phyloP scores from a whole-genome alignment of 23 red algal species.

The Agarophyton chilense region DNA sequence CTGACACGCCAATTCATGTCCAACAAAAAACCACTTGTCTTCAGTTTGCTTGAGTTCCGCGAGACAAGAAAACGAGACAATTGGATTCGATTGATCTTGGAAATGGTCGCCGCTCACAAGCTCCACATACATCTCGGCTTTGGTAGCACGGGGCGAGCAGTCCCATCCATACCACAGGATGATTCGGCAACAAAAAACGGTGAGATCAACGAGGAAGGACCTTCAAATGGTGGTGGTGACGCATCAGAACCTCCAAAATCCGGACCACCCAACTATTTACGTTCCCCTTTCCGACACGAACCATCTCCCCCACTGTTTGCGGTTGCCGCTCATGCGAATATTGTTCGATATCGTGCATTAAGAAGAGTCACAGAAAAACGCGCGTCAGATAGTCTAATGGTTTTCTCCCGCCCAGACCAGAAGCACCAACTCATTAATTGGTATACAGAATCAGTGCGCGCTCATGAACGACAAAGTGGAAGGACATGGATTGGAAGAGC shows the following conservation, averaged over 20 bases:
- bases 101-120: conserved; percentile 76
- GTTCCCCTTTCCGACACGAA: conserved; percentile 71
- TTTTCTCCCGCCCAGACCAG: conserved; percentile 57
- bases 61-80: conserved; percentile 65
- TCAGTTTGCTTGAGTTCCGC: conserved; percentile 74
- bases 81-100: conserved; percentile 53
- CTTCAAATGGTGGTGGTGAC: neutral
- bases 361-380: conserved; percentile 41
- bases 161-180: conserved; percentile 33
- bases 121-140: conserved; percentile 72
- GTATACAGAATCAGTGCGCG: conserved; percentile 77
- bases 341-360: conserved; percentile 67
- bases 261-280: conserved; percentile 14
- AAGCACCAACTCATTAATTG: conserved; percentile 37
- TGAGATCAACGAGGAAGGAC: neutral
- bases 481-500: conserved; percentile 78
- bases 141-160: conserved; percentile 58
- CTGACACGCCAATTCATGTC: conserved; percentile 57
- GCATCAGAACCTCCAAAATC: neutral
- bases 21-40: conserved; percentile 62
- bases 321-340: conserved; percentile 80
- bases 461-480: conserved; percentile 41
- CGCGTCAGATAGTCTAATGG: conserved; percentile 38
- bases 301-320: conserved; percentile 72
- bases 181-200: conserved; percentile 8